A percentile compares a stretch with the other conserved stretches of the same genome.
phyloP scores from a whole-genome alignment of 2,329 filamentous ascomycete genomes.

The Pyrenochaeta sp. region DNA sequence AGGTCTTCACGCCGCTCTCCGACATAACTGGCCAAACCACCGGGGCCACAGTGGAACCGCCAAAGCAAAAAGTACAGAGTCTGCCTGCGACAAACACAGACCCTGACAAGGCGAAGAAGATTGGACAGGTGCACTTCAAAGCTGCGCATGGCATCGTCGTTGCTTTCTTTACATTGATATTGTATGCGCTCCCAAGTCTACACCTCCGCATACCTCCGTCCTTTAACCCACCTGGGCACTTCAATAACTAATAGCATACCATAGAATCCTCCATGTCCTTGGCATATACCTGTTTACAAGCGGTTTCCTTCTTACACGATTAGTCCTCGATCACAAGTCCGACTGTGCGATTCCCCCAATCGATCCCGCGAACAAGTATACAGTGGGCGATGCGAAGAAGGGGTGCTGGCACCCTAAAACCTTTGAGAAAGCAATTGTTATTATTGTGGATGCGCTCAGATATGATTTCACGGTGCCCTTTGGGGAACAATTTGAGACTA shows the following conservation, averaged over 20 bases:
- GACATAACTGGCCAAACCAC: conserved; percentile 47
- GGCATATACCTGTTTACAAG: conserved; percentile 93
- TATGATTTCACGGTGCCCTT: conserved; percentile 97
- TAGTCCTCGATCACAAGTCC: conserved; percentile 79
- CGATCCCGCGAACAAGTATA: conserved; percentile 50
- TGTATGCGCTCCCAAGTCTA: conserved; percentile 51
- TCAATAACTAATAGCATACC: conserved; percentile 12
- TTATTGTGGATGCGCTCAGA: conserved; percentile 90
- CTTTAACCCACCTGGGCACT: not conserved
- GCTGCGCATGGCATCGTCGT: conserved; percentile 62
- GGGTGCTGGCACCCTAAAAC: conserved; percentile 97
- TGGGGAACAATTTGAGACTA: conserved; percentile 60
- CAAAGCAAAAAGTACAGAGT: conserved; percentile 24
- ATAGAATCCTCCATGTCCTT: conserved; percentile 73
- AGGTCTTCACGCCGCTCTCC: conserved; percentile 47
- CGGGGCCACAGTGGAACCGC: conserved; percentile 41
- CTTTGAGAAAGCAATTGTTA: conserved; percentile 89
- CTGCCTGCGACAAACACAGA: conserved; percentile 13
- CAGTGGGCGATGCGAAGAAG: conserved; percentile 55
- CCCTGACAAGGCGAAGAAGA: conserved; percentile 48
- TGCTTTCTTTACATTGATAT: conserved; percentile 74
- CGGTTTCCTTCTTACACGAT: conserved; percentile 89
- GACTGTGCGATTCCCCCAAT: conserved; percentile 80
- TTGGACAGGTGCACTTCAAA: conserved; percentile 60
- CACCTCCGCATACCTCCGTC: not conserved